These are phyloP conservation scores for Centella asiatica DNA, from an alignment of 129 eudicot species.

Conservation along the genomic window DNA sequence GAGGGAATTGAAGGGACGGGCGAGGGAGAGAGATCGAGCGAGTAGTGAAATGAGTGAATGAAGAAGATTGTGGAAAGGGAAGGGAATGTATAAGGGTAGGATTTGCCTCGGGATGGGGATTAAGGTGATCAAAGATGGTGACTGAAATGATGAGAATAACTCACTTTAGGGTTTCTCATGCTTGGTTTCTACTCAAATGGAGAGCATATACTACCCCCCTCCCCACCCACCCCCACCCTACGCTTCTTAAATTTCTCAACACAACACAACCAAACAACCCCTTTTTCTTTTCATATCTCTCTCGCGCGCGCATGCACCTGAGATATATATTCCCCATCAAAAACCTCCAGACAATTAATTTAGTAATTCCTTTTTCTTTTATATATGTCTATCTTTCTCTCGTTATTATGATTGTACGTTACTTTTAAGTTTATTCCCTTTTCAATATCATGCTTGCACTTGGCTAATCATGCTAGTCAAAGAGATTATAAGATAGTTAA, in stretches of 20 bases:
- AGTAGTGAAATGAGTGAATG: neutral
- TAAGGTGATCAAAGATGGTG: conserved; percentile 31
- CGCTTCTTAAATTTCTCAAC: too few species aligned
- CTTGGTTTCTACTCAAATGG: conserved; percentile 65
- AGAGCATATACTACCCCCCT: neutral
- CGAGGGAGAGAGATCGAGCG: neutral
- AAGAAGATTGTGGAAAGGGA: neutral
- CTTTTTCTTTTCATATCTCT: neutral
- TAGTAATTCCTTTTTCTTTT: conserved; percentile 1
- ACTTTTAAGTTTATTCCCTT: neutral
- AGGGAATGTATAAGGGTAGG: conserved; percentile 19
- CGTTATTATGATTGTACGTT: neutral
- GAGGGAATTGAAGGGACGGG: neutral
- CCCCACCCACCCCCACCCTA: neutral
- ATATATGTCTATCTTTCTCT: too few species aligned
- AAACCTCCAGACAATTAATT: too few species aligned
- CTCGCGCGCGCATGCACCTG: conserved; percentile 37
- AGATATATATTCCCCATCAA: conserved; percentile 20
- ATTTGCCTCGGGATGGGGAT: conserved; percentile 53
- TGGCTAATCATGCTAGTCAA: neutral
- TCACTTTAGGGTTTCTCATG: conserved; percentile 74
- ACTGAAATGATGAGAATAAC: conserved; percentile 59
- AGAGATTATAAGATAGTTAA: conserved; percentile 13
- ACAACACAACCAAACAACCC: conserved; percentile 14
- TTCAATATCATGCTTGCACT: conserved; percentile 12